Evolutionary conservation across 495 filamentous ascomycete species (phyloP).

Genomic region (Aspergillus mulundensis): DNA sequence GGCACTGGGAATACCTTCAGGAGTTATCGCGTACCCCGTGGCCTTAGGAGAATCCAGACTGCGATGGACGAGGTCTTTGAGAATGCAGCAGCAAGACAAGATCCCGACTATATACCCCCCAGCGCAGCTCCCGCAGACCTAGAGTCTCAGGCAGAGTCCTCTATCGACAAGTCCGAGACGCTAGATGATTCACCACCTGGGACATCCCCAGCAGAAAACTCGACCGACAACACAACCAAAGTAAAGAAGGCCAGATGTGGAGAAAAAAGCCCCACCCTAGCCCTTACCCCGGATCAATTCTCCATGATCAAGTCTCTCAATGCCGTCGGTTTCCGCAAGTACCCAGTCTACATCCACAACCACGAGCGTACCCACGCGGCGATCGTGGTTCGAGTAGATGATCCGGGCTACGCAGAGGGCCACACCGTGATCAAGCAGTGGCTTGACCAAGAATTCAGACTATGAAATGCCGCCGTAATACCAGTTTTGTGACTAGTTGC

Average conservation of each 20-base stretch:
- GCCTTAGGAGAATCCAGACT: constrained; percentile 66
- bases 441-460: constrained; percentile 67
- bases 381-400: constrained; percentile 71
- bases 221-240: background rate
- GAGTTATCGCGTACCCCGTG: constrained; percentile 70
- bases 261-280: constrained; percentile 59
- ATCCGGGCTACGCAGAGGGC: constrained; percentile 66
- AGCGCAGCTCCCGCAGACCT: constrained; percentile 1
- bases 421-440: constrained; percentile 77
- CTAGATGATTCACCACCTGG: background rate
- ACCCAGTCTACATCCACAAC: constrained; percentile 81
- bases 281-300: constrained; percentile 75
- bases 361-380: constrained; percentile 79
- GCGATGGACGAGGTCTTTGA: constrained; percentile 73
- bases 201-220: background rate
- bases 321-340: constrained; percentile 71
- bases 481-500: background rate
- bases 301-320: constrained; percentile 76
- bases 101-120: constrained; percentile 56
- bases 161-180: background rate
- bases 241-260: background rate
- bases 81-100: constrained; percentile 58
- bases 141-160: background rate
- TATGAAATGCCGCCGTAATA: constrained; percentile 33
- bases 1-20: constrained; percentile 61